Evolutionary conservation across 164 flowering plant species (phyloP).

Genomic region (Chloranthus sessilifolius): DNA sequence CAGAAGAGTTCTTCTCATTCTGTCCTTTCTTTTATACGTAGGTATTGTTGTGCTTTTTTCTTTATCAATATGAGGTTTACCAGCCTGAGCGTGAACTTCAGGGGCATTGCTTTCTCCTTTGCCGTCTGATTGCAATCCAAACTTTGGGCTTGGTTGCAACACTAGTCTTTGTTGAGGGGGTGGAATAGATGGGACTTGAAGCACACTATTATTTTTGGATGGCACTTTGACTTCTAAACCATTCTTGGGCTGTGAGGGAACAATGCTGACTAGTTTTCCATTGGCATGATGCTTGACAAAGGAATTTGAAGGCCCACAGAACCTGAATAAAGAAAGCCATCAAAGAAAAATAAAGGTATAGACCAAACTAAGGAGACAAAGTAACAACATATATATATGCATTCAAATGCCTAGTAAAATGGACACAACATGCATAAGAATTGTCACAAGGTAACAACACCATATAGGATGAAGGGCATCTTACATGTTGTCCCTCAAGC

Average conservation of each 20-base stretch:
- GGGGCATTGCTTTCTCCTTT: conserved; percentile 27
- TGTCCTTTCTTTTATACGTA: conserved; percentile 43
- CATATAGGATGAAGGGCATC: too few relatives aligned
- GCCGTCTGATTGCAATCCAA: conserved; percentile 25
- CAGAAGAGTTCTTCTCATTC: conserved; percentile 43
- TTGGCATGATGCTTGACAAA: conserved; percentile 54
- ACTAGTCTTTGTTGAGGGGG: conserved; percentile 29
- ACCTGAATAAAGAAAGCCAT: conserved; percentile 56
- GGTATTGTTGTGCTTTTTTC: conserved; percentile 34
- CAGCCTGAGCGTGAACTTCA: conserved; percentile 22
- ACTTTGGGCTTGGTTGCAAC: conserved; percentile 34
- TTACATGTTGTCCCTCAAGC: conserved; percentile 92
- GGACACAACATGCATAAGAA: too few relatives aligned
- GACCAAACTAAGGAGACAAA: background rate
- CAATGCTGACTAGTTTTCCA: conserved; percentile 21
- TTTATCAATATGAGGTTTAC: conserved; percentile 31
- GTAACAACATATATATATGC: too few relatives aligned
- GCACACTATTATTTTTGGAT: conserved; percentile 22
- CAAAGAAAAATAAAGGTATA: background rate
- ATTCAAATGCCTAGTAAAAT: too few relatives aligned
- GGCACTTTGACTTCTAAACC: conserved; percentile 22
- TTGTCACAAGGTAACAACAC: too few relatives aligned
- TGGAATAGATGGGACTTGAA: conserved; percentile 19
- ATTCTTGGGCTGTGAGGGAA: conserved; percentile 27
- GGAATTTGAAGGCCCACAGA: conserved; percentile 67